Conservation (phyloP, 2,329 filamentous ascomycete species). For the Paramyrothecium sp. region DNA sequence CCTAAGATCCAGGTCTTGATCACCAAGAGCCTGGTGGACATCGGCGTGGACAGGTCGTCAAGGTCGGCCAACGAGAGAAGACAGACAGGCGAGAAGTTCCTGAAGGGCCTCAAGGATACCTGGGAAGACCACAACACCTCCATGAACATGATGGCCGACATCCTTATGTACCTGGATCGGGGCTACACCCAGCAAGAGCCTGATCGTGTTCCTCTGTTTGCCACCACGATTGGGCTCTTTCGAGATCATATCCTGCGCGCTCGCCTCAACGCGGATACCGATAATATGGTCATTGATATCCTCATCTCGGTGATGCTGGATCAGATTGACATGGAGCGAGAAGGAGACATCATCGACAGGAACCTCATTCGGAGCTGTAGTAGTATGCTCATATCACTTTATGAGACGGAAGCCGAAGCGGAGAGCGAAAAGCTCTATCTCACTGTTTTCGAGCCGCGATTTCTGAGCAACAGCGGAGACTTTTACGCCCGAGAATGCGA, state of each 20-base stretch:
- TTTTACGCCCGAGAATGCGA: conserved; percentile 81
- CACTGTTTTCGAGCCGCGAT: conserved; percentile 77
- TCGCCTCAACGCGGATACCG: conserved; percentile 42
- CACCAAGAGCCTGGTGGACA: conserved; percentile 61
- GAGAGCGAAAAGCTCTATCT: conserved; percentile 82
- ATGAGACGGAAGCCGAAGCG: conserved; percentile 75
- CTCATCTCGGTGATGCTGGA: conserved; percentile 82
- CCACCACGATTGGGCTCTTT: conserved; percentile 82
- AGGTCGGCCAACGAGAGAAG: conserved; percentile 76
- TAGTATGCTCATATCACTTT: conserved; percentile 86
- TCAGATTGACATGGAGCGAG: conserved; percentile 87
- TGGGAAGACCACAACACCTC: conserved; percentile 91
- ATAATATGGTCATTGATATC: conserved; percentile 65
- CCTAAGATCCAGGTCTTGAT: conserved; percentile 69
- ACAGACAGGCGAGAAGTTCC: conserved; percentile 77
- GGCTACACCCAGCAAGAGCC: conserved; percentile 68
- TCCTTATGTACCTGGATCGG: conserved; percentile 96
- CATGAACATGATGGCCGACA: conserved; percentile 96
- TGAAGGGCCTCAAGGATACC: conserved; percentile 70
- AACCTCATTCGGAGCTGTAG: conserved; percentile 78
- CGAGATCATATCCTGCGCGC: conserved; percentile 79
- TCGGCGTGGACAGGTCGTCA: conserved; percentile 56
- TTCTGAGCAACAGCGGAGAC: conserved; percentile 64
- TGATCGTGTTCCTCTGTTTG: conserved; percentile 75
- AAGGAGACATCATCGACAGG: conserved; percentile 85